Percentiles rank a stretch among this genome's conserved stretches.
These are phyloP conservation scores for Pascua sp. DNA, from an alignment of 1,284 basidiomycete species.

Conservation along the genomic window DNA sequence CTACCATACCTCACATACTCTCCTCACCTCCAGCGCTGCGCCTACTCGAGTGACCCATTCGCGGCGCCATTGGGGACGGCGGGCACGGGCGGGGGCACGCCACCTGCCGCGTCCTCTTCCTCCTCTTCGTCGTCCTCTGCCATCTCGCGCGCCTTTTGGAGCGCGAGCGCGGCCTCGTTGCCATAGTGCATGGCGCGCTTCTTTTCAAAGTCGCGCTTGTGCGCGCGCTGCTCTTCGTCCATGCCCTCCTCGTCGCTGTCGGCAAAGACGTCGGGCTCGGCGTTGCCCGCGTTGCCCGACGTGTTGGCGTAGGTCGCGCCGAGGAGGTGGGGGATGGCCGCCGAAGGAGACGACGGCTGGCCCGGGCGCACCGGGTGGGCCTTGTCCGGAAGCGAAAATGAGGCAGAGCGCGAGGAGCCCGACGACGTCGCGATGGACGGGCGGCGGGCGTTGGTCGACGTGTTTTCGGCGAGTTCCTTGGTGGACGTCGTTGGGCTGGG, in stretches of 20 bases:
- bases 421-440: slow-evolving; percentile 63
- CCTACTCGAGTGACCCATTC: slow-evolving; percentile 10
- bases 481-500: slow-evolving; percentile 8
- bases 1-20: not conserved
- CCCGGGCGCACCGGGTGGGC: slow-evolving; percentile 38
- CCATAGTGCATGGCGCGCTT: slow-evolving; percentile 82
- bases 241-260: slow-evolving; percentile 75
- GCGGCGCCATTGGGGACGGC: slow-evolving; percentile 5
- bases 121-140: slow-evolving; percentile 35
- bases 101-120: slow-evolving; percentile 19
- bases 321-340: slow-evolving; percentile 54
- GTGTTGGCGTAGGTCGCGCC: slow-evolving; percentile 46
- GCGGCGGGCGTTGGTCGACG: slow-evolving; percentile 23
- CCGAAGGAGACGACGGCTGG: slow-evolving; percentile 22
- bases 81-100: not conserved
- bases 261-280: slow-evolving; percentile 34
- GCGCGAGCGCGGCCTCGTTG: slow-evolving; percentile 78
- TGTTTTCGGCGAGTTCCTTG: slow-evolving; percentile 9
- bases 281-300: slow-evolving; percentile 30
- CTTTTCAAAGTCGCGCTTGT: slow-evolving; percentile 76
- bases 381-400: slow-evolving; percentile 58
- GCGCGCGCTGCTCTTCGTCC: slow-evolving; percentile 82
- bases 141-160: slow-evolving; percentile 59
- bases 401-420: slow-evolving; percentile 72
- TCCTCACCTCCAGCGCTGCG: not conserved